Percentiles rank a stretch among this genome's conserved stretches.
These are phyloP conservation scores for Kodamaea hsintzibuensis DNA, from an alignment of 805 yeast genomes.

Conservation along the genomic window DNA sequence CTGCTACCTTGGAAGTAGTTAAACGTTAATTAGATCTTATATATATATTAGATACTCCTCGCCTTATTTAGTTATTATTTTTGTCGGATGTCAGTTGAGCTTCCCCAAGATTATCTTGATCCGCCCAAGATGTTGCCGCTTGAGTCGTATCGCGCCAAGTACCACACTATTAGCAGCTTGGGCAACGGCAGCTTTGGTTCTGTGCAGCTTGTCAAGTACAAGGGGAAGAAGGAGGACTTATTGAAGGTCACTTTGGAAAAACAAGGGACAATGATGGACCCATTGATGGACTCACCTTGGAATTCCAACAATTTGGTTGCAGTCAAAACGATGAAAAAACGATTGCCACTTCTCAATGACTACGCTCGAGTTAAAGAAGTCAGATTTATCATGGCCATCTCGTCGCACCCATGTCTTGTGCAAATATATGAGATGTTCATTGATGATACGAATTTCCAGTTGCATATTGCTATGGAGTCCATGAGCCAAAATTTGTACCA, in stretches of 20 bases:
- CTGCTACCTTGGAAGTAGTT: neutral
- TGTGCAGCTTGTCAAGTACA: slow-evolving; percentile 62
- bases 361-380: slow-evolving; percentile 58
- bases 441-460: slow-evolving; percentile 56
- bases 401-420: slow-evolving; percentile 70
- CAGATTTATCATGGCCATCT: slow-evolving; percentile 62
- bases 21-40: neutral
- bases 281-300: slow-evolving; percentile 26
- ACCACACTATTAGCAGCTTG: slow-evolving; percentile 51
- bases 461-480: slow-evolving; percentile 86
- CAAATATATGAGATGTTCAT: slow-evolving; percentile 78
- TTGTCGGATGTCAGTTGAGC: neutral
- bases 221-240: slow-evolving; percentile 18
- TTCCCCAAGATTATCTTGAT: neutral
- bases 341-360: slow-evolving; percentile 37
- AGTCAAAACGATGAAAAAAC: slow-evolving; percentile 72
- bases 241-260: neutral
- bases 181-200: slow-evolving; percentile 80
- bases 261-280: slow-evolving; percentile 53
- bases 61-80: neutral
- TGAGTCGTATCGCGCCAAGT: slow-evolving; percentile 27
- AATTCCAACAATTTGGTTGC: slow-evolving; percentile 55
- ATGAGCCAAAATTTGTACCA: slow-evolving; percentile 83
- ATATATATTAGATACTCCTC: neutral
- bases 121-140: slow-evolving; percentile 11